These are phyloP conservation scores for Phaffomyces antillensis DNA, from an alignment of 805 yeast genomes.

Conservation along the genomic window DNA sequence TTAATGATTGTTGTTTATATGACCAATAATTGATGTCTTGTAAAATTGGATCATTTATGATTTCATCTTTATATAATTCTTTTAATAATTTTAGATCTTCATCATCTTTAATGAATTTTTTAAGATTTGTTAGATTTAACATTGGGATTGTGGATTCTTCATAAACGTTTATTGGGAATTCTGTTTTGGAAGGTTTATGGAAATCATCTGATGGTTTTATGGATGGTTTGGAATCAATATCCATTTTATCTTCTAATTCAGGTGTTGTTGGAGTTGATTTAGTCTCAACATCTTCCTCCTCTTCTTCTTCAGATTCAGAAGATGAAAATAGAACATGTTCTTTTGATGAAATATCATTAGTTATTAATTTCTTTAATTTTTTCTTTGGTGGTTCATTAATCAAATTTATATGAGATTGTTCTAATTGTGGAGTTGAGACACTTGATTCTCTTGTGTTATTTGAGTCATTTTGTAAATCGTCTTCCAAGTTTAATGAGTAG, in stretches of 20 bases:
- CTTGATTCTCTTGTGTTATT: slow-evolving; percentile 7
- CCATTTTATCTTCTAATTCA: slow-evolving; percentile 22
- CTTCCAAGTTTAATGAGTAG: slow-evolving; percentile 16
- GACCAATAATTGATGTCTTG: slow-evolving; percentile 48
- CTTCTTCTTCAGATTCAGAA: slow-evolving; percentile 11
- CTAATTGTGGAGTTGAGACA: slow-evolving; percentile 9
- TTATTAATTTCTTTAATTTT: slow-evolving; percentile 5
- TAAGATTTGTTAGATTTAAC: slow-evolving; percentile 42
- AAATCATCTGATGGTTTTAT: slow-evolving; percentile 18
- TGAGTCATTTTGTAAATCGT: slow-evolving; percentile 3
- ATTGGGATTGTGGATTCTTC: slow-evolving; percentile 28
- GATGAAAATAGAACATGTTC: not conserved
- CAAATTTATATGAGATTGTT: slow-evolving; percentile 2
- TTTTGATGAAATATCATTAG: not conserved
- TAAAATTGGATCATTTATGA: not conserved
- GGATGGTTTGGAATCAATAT: slow-evolving; percentile 9
- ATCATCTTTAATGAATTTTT: slow-evolving; percentile 54
- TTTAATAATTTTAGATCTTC: slow-evolving; percentile 61
- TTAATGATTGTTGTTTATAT: slow-evolving; percentile 46
- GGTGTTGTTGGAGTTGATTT: slow-evolving; percentile 23
- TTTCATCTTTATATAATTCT: slow-evolving; percentile 28
- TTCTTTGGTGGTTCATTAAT: slow-evolving; percentile 11
- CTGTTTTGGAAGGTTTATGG: slow-evolving; percentile 45
- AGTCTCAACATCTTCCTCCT: slow-evolving; percentile 18
- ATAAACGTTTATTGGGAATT: slow-evolving; percentile 49